Evolutionary conservation across 371 early-diverging fungal species (phyloP), one percentile per base, ranked within the genome.

Genomic region (Saksenaea vasiformis): DNA sequence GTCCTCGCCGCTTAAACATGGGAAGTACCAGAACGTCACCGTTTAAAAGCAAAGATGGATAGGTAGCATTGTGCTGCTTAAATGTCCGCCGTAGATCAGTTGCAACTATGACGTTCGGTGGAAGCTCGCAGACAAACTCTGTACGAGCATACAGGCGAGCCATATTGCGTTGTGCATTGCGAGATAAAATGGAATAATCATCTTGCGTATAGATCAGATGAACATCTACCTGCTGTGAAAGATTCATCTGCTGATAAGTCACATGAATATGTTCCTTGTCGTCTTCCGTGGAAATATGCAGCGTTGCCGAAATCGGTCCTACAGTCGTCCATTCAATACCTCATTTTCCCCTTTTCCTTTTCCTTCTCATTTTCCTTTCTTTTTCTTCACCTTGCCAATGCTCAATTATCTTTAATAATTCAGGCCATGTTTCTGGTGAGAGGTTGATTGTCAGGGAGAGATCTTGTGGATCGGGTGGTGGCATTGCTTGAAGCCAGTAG

Each of bases 151-250:
- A 75, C 38, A 82, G 41, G 10, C 83, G 61, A 13, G 83, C 83
- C 60, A 82, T 56, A 43, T 82, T 82, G 15, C 83, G 76, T 38
- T 82, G 77, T 14, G 78, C 74, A 54, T 82, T 82, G 44, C 74
- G 78, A 19, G 79, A 70, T 17, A 82, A 60, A 4, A 78, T 59
- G 4, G 76, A 72, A 15, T 67, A 62, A 0, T 73, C 22, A 5
- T 63, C 37, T 0, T 60, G 51, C 1, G 71, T 55, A 13, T 54
- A 63, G 5, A 66, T 58, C 10, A 82, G 47, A 60, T 82, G 82
- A 10, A 82, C 27, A 69, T 79, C 77, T 2, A 72, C 74, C 26
- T 76, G 68, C 9, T 58, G 41, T 17, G 58, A 38, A 5, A 82
- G 36, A 17, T 70, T 72, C 15, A 71, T 61, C 43, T 64, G 58